A percentile compares a stretch with the other conserved stretches of the same genome.
phyloP scores from a whole-genome alignment of 179 eudicot species.

The Drosera spatulata region DNA sequence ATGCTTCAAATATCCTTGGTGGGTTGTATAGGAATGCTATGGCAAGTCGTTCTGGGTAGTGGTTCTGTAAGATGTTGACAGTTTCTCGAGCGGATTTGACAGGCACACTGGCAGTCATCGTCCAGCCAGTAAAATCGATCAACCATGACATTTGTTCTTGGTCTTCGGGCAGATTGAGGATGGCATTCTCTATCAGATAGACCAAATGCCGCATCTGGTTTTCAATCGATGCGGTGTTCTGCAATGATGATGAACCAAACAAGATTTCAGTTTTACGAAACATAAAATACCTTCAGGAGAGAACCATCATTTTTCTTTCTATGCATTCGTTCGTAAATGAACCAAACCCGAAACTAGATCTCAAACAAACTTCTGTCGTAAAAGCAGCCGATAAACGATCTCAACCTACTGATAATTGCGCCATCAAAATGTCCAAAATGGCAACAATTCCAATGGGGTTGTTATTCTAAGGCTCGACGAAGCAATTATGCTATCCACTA shows the following conservation, averaged over 20 bases:
- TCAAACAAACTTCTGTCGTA: no score
- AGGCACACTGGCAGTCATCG: conserved; percentile 43
- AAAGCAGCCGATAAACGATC: no score
- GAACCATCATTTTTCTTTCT: no score
- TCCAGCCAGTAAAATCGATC: conserved; percentile 62
- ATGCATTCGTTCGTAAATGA: no score
- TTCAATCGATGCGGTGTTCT: conserved; percentile 57
- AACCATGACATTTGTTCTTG: conserved; percentile 71
- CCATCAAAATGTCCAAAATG: no score
- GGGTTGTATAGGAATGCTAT: conserved; percentile 51
- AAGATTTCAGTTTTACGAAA: no score
- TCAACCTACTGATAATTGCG: no score
- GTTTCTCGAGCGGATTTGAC: conserved; percentile 49
- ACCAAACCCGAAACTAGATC: no score
- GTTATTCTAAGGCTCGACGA: no score
- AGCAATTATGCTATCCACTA: no score
- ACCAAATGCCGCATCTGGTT: conserved; percentile 55
- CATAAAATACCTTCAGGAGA: no score
- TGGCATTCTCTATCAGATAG: conserved; percentile 61
- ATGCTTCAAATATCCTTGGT: conserved; percentile 56
- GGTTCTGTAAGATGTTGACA: conserved; percentile 45
- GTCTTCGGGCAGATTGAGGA: conserved; percentile 55
- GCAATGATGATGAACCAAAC: conserved; percentile 2
- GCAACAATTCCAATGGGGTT: no score
- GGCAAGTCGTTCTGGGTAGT: conserved; percentile 63